A percentile compares a stretch with the other conserved stretches of the same genome.
Conservation (phyloP, 2,329 filamentous ascomycete genomes). For the Cladosporium oxysporum region DNA sequence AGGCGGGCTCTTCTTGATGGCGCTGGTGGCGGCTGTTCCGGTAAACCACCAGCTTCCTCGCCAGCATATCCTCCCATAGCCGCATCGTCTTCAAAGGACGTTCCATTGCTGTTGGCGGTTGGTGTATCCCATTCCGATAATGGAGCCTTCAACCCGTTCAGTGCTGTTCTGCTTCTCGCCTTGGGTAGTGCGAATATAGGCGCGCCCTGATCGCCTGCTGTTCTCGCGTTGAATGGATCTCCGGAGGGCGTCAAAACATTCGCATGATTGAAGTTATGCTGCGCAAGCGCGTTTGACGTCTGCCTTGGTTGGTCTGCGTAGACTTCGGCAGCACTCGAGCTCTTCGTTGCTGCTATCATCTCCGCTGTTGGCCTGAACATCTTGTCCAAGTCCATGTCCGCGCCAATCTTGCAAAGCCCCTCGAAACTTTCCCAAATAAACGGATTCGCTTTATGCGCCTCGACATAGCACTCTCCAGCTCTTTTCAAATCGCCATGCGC, state of each 20-base stretch:
- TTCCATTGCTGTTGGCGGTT: constrained; percentile 43
- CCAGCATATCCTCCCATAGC: constrained; percentile 33
- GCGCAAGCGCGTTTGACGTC: constrained; percentile 28
- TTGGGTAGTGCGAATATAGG: constrained; percentile 43
- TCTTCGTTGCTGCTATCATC: constrained; percentile 48
- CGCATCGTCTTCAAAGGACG: constrained; percentile 45
- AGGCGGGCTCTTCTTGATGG: constrained; percentile 22
- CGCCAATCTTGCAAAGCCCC: constrained; percentile 79
- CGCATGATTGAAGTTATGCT: constrained; percentile 32
- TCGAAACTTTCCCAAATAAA: constrained; percentile 99
- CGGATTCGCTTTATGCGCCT: constrained; percentile 84
- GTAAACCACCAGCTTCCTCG: constrained; percentile 26
- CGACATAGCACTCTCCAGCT: constrained; percentile 83
- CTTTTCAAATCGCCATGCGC: constrained; percentile 78
- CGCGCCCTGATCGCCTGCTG: constrained; percentile 32
- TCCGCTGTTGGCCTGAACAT: constrained; percentile 78
- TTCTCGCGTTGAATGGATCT: constrained; percentile 47
- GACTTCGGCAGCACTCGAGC: constrained; percentile 27
- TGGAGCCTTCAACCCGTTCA: constrained; percentile 27
- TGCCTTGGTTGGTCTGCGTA: constrained; percentile 34
- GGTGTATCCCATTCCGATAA: constrained; percentile 48
- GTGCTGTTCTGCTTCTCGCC: constrained; percentile 46
- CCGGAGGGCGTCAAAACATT: constrained; percentile 38
- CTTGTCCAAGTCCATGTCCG: constrained; percentile 77
- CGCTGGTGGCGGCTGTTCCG: constrained; percentile 8